phyloP scores from a whole-genome alignment of 2,329 filamentous ascomycete species.

The Hypoxylon sp. region DNA sequence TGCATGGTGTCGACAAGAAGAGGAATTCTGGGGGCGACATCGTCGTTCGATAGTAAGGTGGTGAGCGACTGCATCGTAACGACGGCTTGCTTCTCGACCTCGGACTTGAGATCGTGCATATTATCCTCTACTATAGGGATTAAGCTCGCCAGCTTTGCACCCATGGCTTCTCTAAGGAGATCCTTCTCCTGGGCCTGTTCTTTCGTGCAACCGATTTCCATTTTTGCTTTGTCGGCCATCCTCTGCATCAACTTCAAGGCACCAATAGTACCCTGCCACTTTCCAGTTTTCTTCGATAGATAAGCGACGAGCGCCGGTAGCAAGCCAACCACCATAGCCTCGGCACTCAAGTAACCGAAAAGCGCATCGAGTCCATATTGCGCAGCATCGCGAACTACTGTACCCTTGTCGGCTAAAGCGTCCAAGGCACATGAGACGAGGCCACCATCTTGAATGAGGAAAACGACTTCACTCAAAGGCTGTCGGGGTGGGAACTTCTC shows the following conservation, averaged over 20 bases:
- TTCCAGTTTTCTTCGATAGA: conserved; percentile 85
- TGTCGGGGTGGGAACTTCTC: conserved; percentile 87
- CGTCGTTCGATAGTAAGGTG: conserved; percentile 93
- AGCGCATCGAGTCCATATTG: conserved; percentile 95
- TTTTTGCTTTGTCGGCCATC: conserved; percentile 95
- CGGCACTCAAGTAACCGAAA: conserved; percentile 82
- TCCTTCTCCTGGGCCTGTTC: conserved; percentile 92
- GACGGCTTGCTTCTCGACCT: conserved; percentile 90
- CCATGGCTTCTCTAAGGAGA: conserved; percentile 90
- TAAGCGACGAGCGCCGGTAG: conserved; percentile 83
- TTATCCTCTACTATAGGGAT: conserved; percentile 92
- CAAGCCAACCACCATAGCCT: conserved; percentile 86
- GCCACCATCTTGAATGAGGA: conserved; percentile 85
- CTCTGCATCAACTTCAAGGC: conserved; percentile 87
- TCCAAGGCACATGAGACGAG: conserved; percentile 83
- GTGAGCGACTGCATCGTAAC: conserved; percentile 94
- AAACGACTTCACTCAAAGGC: conserved; percentile 82
- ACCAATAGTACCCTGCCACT: conserved; percentile 97
- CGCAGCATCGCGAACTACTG: conserved; percentile 89
- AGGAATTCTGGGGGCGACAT: conserved; percentile 92
- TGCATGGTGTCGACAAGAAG: conserved; percentile 96
- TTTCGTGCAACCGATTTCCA: conserved; percentile 81
- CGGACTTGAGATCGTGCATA: conserved; percentile 96
- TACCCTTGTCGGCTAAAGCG: conserved; percentile 88
- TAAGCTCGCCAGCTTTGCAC: conserved; percentile 84